phyloP scores from a whole-genome alignment of 768 basidiomycete species.

The Rhizopogon rudus region DNA sequence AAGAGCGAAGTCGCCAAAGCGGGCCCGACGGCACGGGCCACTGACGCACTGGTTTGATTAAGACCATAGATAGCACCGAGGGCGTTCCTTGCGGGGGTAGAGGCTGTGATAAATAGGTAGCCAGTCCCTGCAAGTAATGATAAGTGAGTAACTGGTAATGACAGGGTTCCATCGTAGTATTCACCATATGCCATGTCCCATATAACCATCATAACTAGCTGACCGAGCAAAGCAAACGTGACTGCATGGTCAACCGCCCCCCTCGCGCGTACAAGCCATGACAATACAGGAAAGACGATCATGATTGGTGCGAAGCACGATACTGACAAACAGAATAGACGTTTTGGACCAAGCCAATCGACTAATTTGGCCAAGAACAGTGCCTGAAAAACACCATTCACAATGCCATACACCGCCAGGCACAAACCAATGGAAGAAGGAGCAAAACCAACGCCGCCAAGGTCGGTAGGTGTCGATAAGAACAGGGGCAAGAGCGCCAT shows the following conservation, averaged over 20 bases:
- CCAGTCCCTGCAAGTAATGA: constrained; percentile 40
- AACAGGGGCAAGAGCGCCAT: constrained; percentile 40
- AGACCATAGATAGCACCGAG: constrained; percentile 58
- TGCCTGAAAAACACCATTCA: constrained; percentile 34
- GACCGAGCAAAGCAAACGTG: constrained; percentile 31
- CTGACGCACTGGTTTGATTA: constrained; percentile 41
- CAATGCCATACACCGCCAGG: constrained; percentile 32
- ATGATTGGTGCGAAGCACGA: constrained; percentile 34
- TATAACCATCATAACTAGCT: constrained; percentile 21
- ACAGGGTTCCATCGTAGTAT: constrained; percentile 30
- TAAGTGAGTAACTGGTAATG: constrained; percentile 17
- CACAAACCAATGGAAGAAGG: constrained; percentile 36
- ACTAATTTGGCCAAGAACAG: constrained; percentile 36
- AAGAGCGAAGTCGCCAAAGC: constrained; percentile 46
- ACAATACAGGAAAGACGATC: constrained; percentile 41
- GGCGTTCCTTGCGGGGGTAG: constrained; percentile 46
- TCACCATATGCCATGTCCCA: constrained; percentile 40
- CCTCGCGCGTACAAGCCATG: constrained; percentile 27
- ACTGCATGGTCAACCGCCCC: constrained; percentile 29
- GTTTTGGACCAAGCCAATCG: constrained; percentile 34
- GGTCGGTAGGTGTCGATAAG: constrained; percentile 35
- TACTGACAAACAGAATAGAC: constrained; percentile 35
- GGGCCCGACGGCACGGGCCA: constrained; percentile 47
- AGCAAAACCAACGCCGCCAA: constrained; percentile 38
- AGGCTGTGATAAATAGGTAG: constrained; percentile 47